A percentile compares a stretch with the other conserved stretches of the same genome.
Conservation (phyloP, 257 asterid species). For the Solanum chilense region DNA sequence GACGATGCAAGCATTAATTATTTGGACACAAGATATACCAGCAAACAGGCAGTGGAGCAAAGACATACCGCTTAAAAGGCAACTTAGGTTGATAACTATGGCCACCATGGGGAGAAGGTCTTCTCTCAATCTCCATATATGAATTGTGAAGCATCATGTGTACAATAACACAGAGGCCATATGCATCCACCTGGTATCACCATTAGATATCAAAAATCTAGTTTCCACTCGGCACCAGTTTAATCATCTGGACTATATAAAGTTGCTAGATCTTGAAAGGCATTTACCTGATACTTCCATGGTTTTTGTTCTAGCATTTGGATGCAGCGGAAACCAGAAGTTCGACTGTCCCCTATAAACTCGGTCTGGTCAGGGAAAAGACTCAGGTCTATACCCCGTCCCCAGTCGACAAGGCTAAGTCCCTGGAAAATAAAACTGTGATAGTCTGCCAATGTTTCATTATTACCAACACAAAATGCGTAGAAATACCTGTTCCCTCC, state of each 20-base stretch:
- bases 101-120: conserved; percentile 35
- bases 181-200: conserved; percentile 55
- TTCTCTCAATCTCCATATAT: conserved; percentile 74
- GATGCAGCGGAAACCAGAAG: conserved; percentile 90
- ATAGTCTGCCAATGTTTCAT: not conserved
- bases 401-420: conserved; percentile 97
- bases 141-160: conserved; percentile 80
- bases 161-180: conserved; percentile 78
- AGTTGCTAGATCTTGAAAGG: not conserved
- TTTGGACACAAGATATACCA: not conserved
- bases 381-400: conserved; percentile 77
- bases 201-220: not conserved
- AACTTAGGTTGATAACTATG: conserved; percentile 57
- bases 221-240: not conserved
- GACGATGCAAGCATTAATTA: not conserved
- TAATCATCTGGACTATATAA: not conserved
- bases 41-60: not conserved
- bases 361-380: conserved; percentile 54
- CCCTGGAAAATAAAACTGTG: conserved; percentile 44
- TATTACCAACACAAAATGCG: not conserved
- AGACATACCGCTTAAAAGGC: conserved; percentile 54
- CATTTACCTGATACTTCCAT: conserved; percentile 79
- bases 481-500: conserved; percentile 75
- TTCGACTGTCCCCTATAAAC: conserved; percentile 80
- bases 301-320: conserved; percentile 91